phyloP scores from a whole-genome alignment of 495 filamentous ascomycete species.

The Daldinia childiae region DNA sequence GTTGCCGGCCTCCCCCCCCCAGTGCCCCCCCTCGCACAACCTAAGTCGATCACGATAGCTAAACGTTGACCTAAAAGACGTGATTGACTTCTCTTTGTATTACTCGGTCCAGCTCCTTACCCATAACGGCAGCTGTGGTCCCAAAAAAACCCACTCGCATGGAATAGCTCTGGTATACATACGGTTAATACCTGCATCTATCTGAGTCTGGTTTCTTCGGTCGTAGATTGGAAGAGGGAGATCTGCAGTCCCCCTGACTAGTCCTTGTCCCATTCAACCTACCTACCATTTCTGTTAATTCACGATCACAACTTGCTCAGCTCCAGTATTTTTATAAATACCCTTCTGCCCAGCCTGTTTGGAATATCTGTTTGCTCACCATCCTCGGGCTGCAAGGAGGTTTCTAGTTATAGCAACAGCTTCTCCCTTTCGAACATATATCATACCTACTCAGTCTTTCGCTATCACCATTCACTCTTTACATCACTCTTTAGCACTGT shows the following conservation, averaged over 20 bases:
- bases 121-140: conserved; percentile 36
- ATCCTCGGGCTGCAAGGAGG: conserved; percentile 28
- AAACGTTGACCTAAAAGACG: conserved; percentile 29
- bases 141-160: conserved; percentile 28
- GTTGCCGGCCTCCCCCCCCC: conserved; percentile 19
- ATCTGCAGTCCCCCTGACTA: conserved; percentile 33
- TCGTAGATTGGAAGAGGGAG: conserved; percentile 29
- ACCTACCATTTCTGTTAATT: conserved; percentile 34
- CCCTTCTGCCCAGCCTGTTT: conserved; percentile 12
- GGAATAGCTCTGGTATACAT: conserved; percentile 14
- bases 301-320: conserved; percentile 18
- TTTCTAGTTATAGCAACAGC: conserved; percentile 14
- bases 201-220: conserved; percentile 23
- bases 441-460: conserved; percentile 15
- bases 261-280: conserved; percentile 12
- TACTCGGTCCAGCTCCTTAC: conserved; percentile 24
- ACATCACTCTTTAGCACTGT: conserved; percentile 11
- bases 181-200: conserved; percentile 17
- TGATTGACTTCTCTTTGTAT: conserved; percentile 29
- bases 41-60: conserved; percentile 37
- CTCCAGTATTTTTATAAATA: conserved; percentile 29
- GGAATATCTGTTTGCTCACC: conserved; percentile 8
- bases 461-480: conserved; percentile 25
- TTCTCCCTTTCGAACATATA: conserved; percentile 20
- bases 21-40: conserved; percentile 28